A percentile compares a stretch with the other conserved stretches of the same genome.
These are phyloP conservation scores for Zasmidium citrigriseum DNA, from an alignment of 2,329 filamentous ascomycete species.

Conservation along the genomic window DNA sequence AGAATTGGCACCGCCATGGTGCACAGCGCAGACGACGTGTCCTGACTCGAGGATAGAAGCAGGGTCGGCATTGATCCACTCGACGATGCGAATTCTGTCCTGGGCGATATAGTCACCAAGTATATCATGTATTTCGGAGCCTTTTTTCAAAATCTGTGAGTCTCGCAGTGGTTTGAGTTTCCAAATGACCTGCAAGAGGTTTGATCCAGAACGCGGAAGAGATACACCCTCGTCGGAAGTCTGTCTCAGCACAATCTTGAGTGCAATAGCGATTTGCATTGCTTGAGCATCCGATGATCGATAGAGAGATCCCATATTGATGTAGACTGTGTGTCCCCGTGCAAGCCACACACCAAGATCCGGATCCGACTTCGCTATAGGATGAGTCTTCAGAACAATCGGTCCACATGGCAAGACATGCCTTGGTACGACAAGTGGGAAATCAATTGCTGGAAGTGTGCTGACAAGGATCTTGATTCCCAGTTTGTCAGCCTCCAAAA, in stretches of 20 bases:
- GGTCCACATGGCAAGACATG: too few species aligned
- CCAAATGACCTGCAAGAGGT: neutral
- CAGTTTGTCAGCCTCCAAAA: neutral
- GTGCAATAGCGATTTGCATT: neutral
- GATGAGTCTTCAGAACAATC: too few species aligned
- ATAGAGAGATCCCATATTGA: neutral
- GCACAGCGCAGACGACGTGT: neutral
- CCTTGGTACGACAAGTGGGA: neutral
- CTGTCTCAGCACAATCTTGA: neutral
- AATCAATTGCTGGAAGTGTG: neutral
- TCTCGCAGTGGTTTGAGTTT: neutral
- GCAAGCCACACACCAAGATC: too few species aligned
- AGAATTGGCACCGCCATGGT: slow-evolving; percentile 2
- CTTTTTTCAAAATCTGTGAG: neutral
- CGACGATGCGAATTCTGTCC: neutral
- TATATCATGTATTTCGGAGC: neutral
- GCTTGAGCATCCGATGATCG: neutral
- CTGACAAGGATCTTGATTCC: neutral
- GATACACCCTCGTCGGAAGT: neutral
- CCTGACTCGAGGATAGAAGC: neutral
- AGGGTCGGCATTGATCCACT: neutral
- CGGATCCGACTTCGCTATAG: too few species aligned
- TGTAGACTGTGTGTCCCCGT: neutral
- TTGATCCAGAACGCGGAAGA: too few species aligned
- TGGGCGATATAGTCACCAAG: neutral